These are phyloP conservation scores for Pholiota adiposa DNA, from an alignment of 1,284 basidiomycete species.

Conservation along the genomic window DNA sequence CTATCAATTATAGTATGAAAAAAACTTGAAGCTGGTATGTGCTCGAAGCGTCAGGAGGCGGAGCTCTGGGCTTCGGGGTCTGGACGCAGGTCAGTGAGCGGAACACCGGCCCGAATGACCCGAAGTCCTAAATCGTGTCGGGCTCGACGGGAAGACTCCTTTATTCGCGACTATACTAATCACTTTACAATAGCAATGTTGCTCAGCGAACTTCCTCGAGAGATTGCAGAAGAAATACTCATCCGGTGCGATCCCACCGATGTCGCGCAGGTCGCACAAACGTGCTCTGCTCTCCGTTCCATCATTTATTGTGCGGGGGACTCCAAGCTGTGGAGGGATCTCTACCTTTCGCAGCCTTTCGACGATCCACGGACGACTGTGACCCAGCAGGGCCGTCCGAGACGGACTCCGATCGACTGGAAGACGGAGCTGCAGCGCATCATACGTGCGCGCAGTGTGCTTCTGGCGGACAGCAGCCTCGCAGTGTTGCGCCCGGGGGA, in stretches of 20 bases:
- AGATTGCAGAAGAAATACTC: conserved; percentile 60
- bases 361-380: conserved; percentile 61
- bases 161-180: too few relatives aligned
- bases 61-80: too few relatives aligned
- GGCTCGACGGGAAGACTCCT: too few relatives aligned
- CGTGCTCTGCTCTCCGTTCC: conserved; percentile 45
- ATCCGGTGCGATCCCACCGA: conserved; percentile 58
- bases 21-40: too few relatives aligned
- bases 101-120: too few relatives aligned
- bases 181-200: too few relatives aligned
- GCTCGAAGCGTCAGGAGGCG: too few relatives aligned
- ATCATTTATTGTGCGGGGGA: conserved; percentile 51
- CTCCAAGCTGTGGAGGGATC: conserved; percentile 56
- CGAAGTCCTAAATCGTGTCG: too few relatives aligned
- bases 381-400: conserved; percentile 42
- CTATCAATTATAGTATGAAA: too few relatives aligned
- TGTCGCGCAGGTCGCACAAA: conserved; percentile 52
- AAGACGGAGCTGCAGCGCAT: conserved; percentile 52
- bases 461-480: conserved; percentile 31
- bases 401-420: conserved; percentile 51
- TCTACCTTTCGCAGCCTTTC: conserved; percentile 61
- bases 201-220: conserved; percentile 49
- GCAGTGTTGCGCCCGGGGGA: conserved; percentile 42
- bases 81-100: too few relatives aligned
- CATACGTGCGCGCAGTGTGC: conserved; percentile 50